Evolutionary conservation across 176 grass and related monocot genomes (phyloP).

Genomic region (Musa schizocarpa): DNA sequence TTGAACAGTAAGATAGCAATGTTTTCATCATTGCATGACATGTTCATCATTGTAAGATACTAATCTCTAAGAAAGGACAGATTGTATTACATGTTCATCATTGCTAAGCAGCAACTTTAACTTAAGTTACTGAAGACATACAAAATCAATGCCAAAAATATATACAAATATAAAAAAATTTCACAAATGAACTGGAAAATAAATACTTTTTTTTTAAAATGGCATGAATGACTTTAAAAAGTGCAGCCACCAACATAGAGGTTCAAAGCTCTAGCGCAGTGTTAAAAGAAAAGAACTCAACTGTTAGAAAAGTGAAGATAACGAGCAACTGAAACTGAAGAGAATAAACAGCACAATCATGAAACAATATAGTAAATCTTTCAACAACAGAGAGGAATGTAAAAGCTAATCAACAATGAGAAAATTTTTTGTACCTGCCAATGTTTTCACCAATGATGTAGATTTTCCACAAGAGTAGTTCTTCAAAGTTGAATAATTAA

Average conservation of each 20-base stretch:
- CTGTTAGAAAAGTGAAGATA: not conserved
- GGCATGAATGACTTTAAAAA: not conserved
- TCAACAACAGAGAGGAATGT: not conserved
- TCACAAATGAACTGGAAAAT: too few relatives aligned
- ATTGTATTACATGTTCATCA: too few relatives aligned
- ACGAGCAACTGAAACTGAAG: not conserved
- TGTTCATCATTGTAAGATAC: not conserved
- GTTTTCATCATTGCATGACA: not conserved
- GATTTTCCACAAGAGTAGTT: conserved; percentile 98
- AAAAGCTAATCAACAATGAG: conserved; percentile 6
- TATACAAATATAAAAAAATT: too few relatives aligned
- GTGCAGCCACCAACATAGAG: not conserved
- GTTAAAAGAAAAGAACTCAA: not conserved
- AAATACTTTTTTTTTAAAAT: not conserved
- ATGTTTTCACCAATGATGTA: conserved; percentile 80
- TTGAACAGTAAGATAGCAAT: not conserved
- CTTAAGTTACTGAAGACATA: not conserved
- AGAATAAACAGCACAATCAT: not conserved
- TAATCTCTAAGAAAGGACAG: not conserved
- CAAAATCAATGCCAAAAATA: not conserved
- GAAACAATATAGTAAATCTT: not conserved
- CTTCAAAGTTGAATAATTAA: conserved; percentile 38
- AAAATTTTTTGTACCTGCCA: conserved; percentile 44
- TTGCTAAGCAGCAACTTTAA: too few relatives aligned
- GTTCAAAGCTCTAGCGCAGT: not conserved